phyloP scores from a whole-genome alignment of 345 rosid genomes.

The Acer negundo region DNA sequence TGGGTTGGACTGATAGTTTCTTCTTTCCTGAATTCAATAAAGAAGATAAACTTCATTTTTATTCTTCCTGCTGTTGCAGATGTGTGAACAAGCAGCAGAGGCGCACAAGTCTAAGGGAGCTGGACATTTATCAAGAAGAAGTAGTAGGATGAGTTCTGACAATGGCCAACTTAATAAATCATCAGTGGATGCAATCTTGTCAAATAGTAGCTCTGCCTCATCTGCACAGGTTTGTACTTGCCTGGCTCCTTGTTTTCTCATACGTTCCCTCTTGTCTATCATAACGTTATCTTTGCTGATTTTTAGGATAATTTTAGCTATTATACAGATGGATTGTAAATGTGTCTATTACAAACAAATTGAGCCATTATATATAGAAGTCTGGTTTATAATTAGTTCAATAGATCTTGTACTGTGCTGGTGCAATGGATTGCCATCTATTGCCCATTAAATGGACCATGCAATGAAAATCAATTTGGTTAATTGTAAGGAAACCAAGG shows the following conservation, averaged over 20 bases:
- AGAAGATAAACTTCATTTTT: slow-evolving; percentile 2
- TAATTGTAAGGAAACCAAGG: background rate
- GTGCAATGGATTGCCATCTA: background rate
- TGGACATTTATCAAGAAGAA: slow-evolving; percentile 68
- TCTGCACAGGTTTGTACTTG: slow-evolving; percentile 58
- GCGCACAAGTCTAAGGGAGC: slow-evolving; percentile 79
- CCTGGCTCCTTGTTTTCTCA: background rate
- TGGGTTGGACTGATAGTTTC: slow-evolving; percentile 2
- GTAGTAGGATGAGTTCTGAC: slow-evolving; percentile 61
- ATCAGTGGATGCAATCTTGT: slow-evolving; percentile 89
- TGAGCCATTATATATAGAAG: background rate
- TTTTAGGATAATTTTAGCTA: background rate
- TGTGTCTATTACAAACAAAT: background rate
- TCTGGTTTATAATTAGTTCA: background rate
- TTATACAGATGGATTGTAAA: background rate
- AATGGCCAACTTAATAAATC: slow-evolving; percentile 62
- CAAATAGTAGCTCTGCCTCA: slow-evolving; percentile 47
- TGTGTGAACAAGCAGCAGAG: slow-evolving; percentile 99
- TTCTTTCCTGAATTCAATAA: slow-evolving; percentile 1
- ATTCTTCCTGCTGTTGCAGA: slow-evolving; percentile 42
- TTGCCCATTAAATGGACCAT: background rate
- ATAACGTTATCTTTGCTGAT: background rate
- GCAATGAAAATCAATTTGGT: background rate
- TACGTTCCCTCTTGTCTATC: background rate
- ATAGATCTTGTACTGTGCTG: background rate